Evolutionary conservation across 2,329 filamentous ascomycete species (phyloP), one percentile per base, ranked within the genome.

Genomic region (Endoconidiophora laricicola): DNA sequence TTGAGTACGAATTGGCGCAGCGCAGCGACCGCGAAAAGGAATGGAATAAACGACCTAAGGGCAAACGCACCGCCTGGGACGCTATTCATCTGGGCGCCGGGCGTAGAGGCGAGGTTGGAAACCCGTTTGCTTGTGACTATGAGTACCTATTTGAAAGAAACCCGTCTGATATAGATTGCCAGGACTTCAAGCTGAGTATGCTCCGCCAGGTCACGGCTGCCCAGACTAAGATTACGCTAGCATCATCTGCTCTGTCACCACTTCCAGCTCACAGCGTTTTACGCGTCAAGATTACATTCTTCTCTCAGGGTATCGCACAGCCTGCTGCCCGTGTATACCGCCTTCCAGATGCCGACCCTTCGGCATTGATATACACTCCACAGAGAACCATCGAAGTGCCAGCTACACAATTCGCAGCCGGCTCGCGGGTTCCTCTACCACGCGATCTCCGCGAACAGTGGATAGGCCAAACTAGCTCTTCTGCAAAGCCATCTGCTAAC

Each of bases 51-150:
- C 76, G 79, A 45, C 88, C 91, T 0, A 91, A 85, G 62, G 83
- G 85, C 20, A 94, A 91, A 64, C 74, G 87, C 48, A 67, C 78
- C 1, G 80, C 81, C 52, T 96, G 82, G 76, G 72, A 78, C 16
- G 79, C 76, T 4, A 67, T 96, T 9, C 74, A 86, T 56, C 67
- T 95, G 7, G 85, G 86, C 0, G 72, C 74, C 38, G 80, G 76
- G 1, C 75, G 77, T 48, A 88, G 79, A 59, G 90, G 90, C 1
- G 91, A 96, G 62, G 60, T 94, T 29, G 91, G 91, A 1, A 66
- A 76, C 48, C 87, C 87, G 0, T 86, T 85, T 73, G 76, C 78
- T 7, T 94, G 85, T 63, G 86, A 94, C 59, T 94, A 86, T 73
- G 81, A 86, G 58, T 67, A 68, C 33, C 63, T 93, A n/a, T 69